phyloP scores from a whole-genome alignment of 495 filamentous ascomycete species.

The Neurospora discreta region DNA sequence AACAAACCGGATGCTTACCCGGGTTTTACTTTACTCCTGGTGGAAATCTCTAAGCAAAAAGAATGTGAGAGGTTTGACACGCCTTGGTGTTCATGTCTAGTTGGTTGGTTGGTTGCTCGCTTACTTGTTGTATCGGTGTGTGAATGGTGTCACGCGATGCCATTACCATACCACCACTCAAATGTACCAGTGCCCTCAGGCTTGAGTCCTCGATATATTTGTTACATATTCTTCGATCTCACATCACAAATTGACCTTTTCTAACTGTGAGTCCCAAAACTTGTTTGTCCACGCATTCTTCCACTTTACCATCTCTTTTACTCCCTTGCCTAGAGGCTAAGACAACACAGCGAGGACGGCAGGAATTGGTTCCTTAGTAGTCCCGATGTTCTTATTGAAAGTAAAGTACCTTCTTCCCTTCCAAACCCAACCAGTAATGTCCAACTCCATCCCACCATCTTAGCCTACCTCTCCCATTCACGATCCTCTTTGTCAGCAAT shows the following conservation, averaged over 20 bases:
- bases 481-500: neutral
- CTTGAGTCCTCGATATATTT: neutral
- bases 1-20: neutral
- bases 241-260: neutral
- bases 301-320: neutral
- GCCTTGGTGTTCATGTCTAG: neutral
- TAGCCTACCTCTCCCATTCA: neutral
- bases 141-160: neutral
- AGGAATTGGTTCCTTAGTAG: neutral
- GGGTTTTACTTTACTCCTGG: neutral
- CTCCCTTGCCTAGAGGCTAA: neutral
- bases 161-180: neutral
- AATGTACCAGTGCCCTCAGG: neutral
- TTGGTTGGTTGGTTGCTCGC: neutral
- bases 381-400: neutral
- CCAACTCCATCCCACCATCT: neutral
- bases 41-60: neutral
- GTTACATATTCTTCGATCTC: neutral
- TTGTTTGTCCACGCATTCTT: neutral
- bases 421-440: neutral
- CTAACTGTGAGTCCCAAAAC: neutral
- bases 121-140: neutral
- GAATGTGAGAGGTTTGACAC: neutral
- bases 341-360: neutral
- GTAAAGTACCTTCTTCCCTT: neutral